A percentile compares a stretch with the other conserved stretches of the same genome.
phyloP scores from a whole-genome alignment of 2,329 filamentous ascomycete genomes.

The Ophiostoma pallidulum region DNA sequence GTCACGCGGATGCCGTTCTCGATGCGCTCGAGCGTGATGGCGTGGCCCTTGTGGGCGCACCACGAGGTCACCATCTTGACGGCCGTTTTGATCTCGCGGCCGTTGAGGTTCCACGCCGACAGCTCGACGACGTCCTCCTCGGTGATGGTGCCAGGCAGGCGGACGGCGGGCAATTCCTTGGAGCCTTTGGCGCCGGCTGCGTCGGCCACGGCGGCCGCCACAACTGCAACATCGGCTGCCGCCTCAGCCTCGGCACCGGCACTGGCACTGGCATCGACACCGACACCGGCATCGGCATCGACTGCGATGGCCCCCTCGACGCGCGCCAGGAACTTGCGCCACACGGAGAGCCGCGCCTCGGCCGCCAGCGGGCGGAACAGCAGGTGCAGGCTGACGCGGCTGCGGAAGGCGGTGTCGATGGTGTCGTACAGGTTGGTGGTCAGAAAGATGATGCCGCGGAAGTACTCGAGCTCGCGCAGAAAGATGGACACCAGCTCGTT shows the following conservation, averaged over 20 bases:
- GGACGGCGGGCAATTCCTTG: too few relatives aligned
- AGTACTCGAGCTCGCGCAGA: slow-evolving; percentile 37
- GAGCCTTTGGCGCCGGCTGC: background rate
- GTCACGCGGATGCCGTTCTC: slow-evolving; percentile 38
- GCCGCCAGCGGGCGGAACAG: slow-evolving; percentile 32
- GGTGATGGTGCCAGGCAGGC: slow-evolving; percentile 12
- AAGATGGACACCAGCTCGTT: slow-evolving; percentile 42
- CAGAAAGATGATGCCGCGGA: slow-evolving; percentile 35
- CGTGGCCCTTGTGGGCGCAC: slow-evolving; percentile 35
- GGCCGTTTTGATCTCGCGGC: slow-evolving; percentile 37
- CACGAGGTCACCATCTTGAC: slow-evolving; percentile 37
- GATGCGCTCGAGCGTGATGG: slow-evolving; percentile 31
- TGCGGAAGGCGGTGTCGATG: slow-evolving; percentile 36
- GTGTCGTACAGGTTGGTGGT: slow-evolving; percentile 34
- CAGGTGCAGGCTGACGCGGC: slow-evolving; percentile 38
- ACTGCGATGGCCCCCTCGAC: slow-evolving; percentile 18
- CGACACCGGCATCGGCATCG: background rate
- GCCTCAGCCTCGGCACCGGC: background rate
- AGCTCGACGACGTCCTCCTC: slow-evolving; percentile 32
- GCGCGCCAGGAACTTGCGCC: slow-evolving; percentile 37
- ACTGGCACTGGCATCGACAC: background rate
- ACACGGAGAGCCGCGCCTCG: slow-evolving; percentile 31
- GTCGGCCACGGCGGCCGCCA: background rate
- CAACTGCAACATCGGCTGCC: background rate
- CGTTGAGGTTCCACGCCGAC: slow-evolving; percentile 33